phyloP scores from a whole-genome alignment of 2,329 filamentous ascomycete species.

The Microdochium paspali region DNA sequence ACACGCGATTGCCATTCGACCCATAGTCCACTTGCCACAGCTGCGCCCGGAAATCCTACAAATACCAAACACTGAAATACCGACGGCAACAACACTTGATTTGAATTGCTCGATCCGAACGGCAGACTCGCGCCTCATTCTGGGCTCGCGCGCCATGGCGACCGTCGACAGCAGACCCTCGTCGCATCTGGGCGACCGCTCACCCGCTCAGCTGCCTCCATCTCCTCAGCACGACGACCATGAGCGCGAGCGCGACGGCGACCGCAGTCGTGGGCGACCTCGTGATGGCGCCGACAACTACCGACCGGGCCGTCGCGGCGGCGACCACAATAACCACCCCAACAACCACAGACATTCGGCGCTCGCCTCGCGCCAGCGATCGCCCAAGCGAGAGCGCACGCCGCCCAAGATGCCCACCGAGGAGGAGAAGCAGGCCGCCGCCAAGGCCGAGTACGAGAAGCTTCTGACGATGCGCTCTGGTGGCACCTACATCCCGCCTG shows the following conservation, averaged over 20 bases:
- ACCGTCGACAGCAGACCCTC: conserved; percentile 32
- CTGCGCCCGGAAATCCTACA: too few relatives aligned
- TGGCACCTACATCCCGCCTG: conserved; percentile 93
- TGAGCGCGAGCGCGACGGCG: conserved; percentile 2
- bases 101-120: background rate
- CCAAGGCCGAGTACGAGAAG: conserved; percentile 90
- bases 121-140: background rate
- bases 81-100: too few relatives aligned
- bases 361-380: conserved; percentile 8
- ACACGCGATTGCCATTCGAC: background rate
- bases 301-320: conserved; percentile 25
- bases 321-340: conserved; percentile 11
- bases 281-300: conserved; percentile 43
- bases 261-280: conserved; percentile 18
- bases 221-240: conserved; percentile 15
- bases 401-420: conserved; percentile 42
- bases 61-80: too few relatives aligned
- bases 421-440: conserved; percentile 77
- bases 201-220: conserved; percentile 14
- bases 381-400: conserved; percentile 14
- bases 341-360: conserved; percentile 2
- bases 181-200: conserved; percentile 19
- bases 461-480: conserved; percentile 87
- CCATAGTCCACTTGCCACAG: too few relatives aligned
- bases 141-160: conserved; percentile 24